Base-by-base conservation (phyloP, 2,329 filamentous ascomycete species). In the Ustulina deusta region DNA sequence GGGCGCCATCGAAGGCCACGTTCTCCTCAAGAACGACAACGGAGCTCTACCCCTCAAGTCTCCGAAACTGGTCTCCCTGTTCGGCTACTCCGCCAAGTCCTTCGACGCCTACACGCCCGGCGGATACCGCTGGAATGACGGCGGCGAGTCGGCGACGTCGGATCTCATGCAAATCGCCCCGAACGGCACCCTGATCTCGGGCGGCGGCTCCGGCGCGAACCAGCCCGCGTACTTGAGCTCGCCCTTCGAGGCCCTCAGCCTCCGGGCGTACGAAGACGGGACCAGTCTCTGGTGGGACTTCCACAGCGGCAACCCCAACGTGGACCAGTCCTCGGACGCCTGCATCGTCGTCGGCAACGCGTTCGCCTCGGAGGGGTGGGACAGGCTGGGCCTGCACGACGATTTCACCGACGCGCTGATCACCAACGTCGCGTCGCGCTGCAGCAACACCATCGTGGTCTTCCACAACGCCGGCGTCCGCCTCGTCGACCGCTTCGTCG, bases 351-450 rank as follows among this genome's bases (percentile, higher is more conserved):
- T 86, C 66, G 83, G 85, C 69, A 89, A 88, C 73, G 83, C 80
- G 2, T 90, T 89, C 75, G 86, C 88, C 1, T 86, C 89, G 0
- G 91, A 93, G 78, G 90, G 90, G 0, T 88, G 81, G 72, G 81
- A 90, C 62, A 81, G 85, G 65, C 77, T 82, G 1, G 83, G 83
- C 10, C 81, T 92, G 59, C 84, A 85, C 56, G 90, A 92, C 75
- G 90, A 89, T 68, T 84, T 84, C 36, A 85, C 83, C 9, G 85
- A 88, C 65, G 74, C 74, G 0, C 77, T 88, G 0, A 81, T 88
- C 17, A 74, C 73, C 1, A 84, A 84, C 48, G 83, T 88, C 0
- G 86, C 86, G 0, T 75, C 76, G 2, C 79, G 81, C 49, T 88
- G 85, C 74, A 80, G 29, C 78, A 90, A 90, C 80, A 88, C 86